Percentiles rank a stretch among this genome's conserved stretches.
phyloP scores from a whole-genome alignment of 1,139 yeast species.

The Kodamaea suecica region DNA sequence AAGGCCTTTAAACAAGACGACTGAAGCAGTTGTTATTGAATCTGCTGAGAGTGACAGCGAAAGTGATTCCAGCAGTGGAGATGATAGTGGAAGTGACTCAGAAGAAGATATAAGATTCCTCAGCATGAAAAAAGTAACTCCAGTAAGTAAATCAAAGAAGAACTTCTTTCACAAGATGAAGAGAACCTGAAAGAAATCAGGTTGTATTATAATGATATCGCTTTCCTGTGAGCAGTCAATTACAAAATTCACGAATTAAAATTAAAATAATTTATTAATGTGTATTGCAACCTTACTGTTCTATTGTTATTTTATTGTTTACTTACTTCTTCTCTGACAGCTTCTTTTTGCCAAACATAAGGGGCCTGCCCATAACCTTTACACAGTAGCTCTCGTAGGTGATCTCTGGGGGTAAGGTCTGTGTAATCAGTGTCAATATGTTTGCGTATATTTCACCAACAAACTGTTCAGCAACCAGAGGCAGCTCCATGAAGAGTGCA shows the following conservation, averaged over 20 bases:
- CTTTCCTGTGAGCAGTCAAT: too few species aligned
- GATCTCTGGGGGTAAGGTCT: slow-evolving; percentile 17
- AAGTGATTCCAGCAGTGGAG: slow-evolving; percentile 15
- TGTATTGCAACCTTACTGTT: too few species aligned
- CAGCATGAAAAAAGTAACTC: slow-evolving; percentile 13
- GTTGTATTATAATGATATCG: too few species aligned
- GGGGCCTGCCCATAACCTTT: slow-evolving; percentile 16
- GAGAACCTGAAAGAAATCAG: too few species aligned
- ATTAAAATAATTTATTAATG: neutral
- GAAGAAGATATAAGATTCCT: slow-evolving; percentile 16
- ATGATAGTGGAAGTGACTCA: slow-evolving; percentile 12
- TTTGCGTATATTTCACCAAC: slow-evolving; percentile 32
- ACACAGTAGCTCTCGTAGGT: slow-evolving; percentile 17
- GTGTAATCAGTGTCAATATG: slow-evolving; percentile 28
- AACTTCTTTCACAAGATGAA: slow-evolving; percentile 14
- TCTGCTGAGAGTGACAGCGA: slow-evolving; percentile 15
- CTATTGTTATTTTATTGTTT: too few species aligned
- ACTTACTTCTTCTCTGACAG: neutral
- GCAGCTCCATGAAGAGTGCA: slow-evolving; percentile 41
- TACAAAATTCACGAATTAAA: too few species aligned
- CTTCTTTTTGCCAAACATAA: slow-evolving; percentile 9
- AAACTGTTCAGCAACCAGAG: slow-evolving; percentile 35
- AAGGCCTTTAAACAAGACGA: slow-evolving; percentile 4
- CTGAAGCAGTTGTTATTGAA: neutral
- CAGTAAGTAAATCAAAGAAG: slow-evolving; percentile 11